Percentiles rank a stretch among this genome's conserved stretches.
These are phyloP conservation scores for Phytophthora ramorum DNA, from an alignment of 352 stramenopile genomes.

Conservation along the genomic window DNA sequence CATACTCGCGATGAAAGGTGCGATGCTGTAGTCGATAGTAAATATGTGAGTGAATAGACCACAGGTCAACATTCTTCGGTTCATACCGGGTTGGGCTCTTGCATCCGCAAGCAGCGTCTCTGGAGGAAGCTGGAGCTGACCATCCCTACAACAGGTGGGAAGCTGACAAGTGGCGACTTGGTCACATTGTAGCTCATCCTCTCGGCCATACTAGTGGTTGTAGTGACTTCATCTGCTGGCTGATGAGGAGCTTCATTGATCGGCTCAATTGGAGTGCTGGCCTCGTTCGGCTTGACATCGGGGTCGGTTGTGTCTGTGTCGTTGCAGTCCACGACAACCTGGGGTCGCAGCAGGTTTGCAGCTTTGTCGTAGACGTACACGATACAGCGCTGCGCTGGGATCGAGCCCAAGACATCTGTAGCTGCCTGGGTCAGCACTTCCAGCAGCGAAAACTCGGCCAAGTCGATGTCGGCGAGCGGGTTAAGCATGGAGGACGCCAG, in stretches of 20 bases:
- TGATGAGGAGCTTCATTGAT: background rate
- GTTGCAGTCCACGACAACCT: conserved; percentile 36
- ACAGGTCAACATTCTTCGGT: background rate
- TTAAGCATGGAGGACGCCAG: conserved; percentile 15
- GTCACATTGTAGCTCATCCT: background rate
- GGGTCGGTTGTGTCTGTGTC: background rate
- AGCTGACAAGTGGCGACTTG: conserved; percentile 31
- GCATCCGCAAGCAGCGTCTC: conserved; percentile 62
- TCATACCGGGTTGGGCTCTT: conserved; percentile 54
- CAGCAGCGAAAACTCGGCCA: conserved; percentile 29
- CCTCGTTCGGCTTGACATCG: background rate
- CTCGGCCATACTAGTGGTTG: background rate
- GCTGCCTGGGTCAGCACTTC: conserved; percentile 49
- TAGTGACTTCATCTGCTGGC: background rate
- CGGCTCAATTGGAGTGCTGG: background rate
- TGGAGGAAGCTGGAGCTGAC: conserved; percentile 67
- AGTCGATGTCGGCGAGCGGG: conserved; percentile 16
- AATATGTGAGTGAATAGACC: background rate
- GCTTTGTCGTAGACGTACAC: conserved; percentile 65
- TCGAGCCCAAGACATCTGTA: conserved; percentile 42
- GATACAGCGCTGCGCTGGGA: conserved; percentile 57
- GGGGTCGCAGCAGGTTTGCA: conserved; percentile 48
- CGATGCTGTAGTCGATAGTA: conserved; percentile 43
- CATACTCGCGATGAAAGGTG: conserved; percentile 65
- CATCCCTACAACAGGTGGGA: conserved; percentile 64